These are phyloP conservation scores for Ustilago curta DNA, from an alignment of 1,284 basidiomycete genomes.

Conservation along the genomic window DNA sequence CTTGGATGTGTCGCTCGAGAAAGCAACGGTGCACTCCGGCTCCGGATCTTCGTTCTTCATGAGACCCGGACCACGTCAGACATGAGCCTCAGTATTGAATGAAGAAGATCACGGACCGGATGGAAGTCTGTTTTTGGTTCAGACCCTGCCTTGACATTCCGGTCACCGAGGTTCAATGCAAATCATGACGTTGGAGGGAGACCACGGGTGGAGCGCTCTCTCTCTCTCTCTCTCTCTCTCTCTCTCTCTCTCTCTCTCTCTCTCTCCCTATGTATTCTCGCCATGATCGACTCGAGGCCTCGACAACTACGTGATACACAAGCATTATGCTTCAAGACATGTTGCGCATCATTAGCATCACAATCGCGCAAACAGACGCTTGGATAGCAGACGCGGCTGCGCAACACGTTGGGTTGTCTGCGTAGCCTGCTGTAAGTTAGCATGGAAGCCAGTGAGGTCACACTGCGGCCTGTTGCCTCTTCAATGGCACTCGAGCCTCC, in stretches of 20 bases:
- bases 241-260: too few species aligned
- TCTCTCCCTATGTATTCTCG: too few species aligned
- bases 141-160: conserved; percentile 5
- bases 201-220: too few species aligned
- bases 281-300: too few species aligned
- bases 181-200: conserved; percentile 7
- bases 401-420: neutral
- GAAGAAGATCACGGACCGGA: neutral
- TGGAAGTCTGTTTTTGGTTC: conserved; percentile 2
- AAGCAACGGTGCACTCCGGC: neutral
- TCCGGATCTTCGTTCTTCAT: neutral
- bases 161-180: neutral
- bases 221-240: too few species aligned
- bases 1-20: neutral
- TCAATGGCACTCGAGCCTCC: neutral
- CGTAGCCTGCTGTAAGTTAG: neutral
- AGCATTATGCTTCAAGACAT: too few species aligned
- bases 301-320: too few species aligned
- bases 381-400: neutral
- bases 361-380: neutral
- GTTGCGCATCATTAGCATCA: too few species aligned
- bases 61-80: neutral
- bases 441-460: neutral
- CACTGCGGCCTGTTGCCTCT: conserved; percentile 5
- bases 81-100: neutral